phyloP scores from a whole-genome alignment of 163 green algal genomes.

The Chlorella variabilis region DNA sequence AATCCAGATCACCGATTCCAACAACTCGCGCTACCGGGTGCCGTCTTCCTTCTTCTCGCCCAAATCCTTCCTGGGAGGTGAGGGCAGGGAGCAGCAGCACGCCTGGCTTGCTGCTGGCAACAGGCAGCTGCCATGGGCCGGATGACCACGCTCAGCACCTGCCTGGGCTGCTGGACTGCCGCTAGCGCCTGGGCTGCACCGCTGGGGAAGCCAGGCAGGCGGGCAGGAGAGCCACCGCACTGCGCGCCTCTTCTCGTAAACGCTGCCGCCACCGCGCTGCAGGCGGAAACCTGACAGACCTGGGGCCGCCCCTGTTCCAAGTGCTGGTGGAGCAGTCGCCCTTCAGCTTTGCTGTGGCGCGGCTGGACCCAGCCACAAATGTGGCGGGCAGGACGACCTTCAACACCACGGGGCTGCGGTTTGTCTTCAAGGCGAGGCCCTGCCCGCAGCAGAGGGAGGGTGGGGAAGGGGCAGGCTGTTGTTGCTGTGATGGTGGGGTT shows the following conservation, averaged over 20 bases:
- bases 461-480: neutral
- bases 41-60: conserved; percentile 30
- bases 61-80: neutral
- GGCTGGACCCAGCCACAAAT: neutral
- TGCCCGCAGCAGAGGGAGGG: too few species aligned
- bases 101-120: too few species aligned
- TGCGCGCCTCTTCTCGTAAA: too few species aligned
- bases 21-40: conserved; percentile 39
- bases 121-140: too few species aligned
- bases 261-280: too few species aligned
- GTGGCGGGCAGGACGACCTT: conserved; percentile 15
- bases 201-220: too few species aligned
- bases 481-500: neutral
- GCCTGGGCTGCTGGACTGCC: too few species aligned
- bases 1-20: conserved; percentile 34
- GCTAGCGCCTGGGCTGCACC: too few species aligned
- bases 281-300: too few species aligned
- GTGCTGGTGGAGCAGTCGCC: neutral
- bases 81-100: neutral
- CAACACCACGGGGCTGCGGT: conserved; percentile 28
- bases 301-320: neutral
- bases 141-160: too few species aligned
- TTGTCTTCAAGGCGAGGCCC: conserved; percentile 57
- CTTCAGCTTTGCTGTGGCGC: conserved; percentile 30
- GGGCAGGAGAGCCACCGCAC: too few species aligned